Evolutionary conservation across 2,329 filamentous ascomycete species (phyloP), one percentile per base, ranked within the genome.

Genomic region (Fusarium hostae): DNA sequence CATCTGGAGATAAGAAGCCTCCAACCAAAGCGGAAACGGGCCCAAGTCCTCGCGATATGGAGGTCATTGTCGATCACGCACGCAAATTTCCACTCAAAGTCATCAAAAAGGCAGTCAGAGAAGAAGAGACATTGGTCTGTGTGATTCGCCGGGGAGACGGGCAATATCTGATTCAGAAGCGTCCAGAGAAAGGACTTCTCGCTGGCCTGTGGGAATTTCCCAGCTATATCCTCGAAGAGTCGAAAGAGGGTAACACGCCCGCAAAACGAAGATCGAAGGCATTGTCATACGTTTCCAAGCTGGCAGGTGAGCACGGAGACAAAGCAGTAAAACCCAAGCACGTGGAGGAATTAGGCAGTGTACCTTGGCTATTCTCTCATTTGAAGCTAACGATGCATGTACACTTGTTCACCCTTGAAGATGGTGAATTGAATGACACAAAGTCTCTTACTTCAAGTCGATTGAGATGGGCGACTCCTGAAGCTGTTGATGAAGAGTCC

Each of bases 301-400:
- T 83, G 13, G 32, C 83, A 5, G 39, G 28, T 7, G 57, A 59
- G 16, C 67, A 71, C 4, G 56, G 55, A 24, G 55, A 44, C 4
- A 62, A 68, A 22, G 55, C 43, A 12, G 51, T 24, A 18, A 48
- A 43, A 12, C 43, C 81, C 22, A 80, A 78, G 50, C 76, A 84
- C 45, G 67, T 79, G 1, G 78, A 77, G 0, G 85, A 86, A 35
- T 68, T 89, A n/a, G 87, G 84, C 0, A 85, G 79, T 45, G 83
- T 89, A 16, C 86, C 86, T 0, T 89, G 87, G 87, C 76, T 86
- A 10, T 89, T 89, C 67, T 89, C 87, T 2, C 87, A 89, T 59
- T 76, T 89, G 2, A 86, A 84, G 77, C 76, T 89, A 69, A 86
- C 83, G 2, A 89, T 89, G 87, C 86, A 89, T 66, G 87, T 89